Evolutionary conservation across 2,329 filamentous ascomycete genomes (phyloP).

Genomic region (Basipetospora chlamydospora): DNA sequence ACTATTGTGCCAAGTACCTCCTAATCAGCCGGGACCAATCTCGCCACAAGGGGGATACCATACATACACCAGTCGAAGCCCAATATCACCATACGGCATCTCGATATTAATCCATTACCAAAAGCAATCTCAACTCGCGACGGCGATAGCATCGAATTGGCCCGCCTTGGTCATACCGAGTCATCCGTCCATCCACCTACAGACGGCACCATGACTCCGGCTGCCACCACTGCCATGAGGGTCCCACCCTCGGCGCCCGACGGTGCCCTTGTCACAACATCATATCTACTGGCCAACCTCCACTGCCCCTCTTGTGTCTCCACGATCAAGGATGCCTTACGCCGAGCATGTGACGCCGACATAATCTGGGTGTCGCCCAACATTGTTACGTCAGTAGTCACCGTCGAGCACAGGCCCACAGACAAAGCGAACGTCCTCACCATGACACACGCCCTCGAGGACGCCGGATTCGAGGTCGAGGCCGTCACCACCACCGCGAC

Average conservation of each 20-base stretch:
- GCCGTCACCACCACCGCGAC: constrained; percentile 22
- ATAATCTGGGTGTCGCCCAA: constrained; percentile 51
- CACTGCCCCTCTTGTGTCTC: constrained; percentile 64
- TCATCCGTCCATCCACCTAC: background rate
- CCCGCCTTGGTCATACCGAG: constrained; percentile 4
- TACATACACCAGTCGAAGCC: background rate
- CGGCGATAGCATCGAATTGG: background rate
- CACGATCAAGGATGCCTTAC: constrained; percentile 46
- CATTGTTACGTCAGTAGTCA: constrained; percentile 56
- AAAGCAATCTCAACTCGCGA: constrained; percentile 3
- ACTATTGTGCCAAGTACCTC: background rate
- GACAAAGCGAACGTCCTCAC: constrained; percentile 25
- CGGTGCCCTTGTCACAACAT: constrained; percentile 30
- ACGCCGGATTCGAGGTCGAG: constrained; percentile 38
- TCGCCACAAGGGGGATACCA: background rate
- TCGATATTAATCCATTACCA: constrained; percentile 5
- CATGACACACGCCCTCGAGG: constrained; percentile 34
- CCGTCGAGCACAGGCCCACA: constrained; percentile 36
- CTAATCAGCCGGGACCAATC: constrained; percentile 3
- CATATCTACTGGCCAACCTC: constrained; percentile 57
- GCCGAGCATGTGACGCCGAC: constrained; percentile 26
- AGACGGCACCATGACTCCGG: background rate
- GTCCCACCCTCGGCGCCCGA: constrained; percentile 3
- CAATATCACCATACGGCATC: constrained; percentile 3
- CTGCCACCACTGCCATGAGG: background rate